A percentile compares a stretch with the other conserved stretches of the same genome.
These are phyloP conservation scores for Euphrasia confusa DNA, from an alignment of 257 asterid genomes.

Conservation along the genomic window DNA sequence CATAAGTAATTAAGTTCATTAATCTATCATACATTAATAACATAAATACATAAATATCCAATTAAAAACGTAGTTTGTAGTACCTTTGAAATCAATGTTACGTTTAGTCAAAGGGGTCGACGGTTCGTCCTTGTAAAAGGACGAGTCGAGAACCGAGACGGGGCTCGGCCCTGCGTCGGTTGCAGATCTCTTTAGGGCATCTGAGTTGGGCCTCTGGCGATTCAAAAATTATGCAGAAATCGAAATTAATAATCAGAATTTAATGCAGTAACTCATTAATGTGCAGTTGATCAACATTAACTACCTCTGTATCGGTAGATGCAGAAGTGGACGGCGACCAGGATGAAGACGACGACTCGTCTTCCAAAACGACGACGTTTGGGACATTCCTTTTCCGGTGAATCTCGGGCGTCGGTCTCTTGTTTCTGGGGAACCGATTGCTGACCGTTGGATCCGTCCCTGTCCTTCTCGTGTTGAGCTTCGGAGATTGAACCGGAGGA, in stretches of 20 bases:
- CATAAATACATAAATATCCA: too few relatives aligned
- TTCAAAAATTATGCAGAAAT: background rate
- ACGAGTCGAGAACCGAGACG: conserved; percentile 82
- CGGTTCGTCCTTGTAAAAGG: conserved; percentile 69
- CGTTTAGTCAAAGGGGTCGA: conserved; percentile 71
- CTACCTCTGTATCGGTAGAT: conserved; percentile 67
- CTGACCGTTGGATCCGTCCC: conserved; percentile 35
- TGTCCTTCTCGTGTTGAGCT: conserved; percentile 34
- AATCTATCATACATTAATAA: too few relatives aligned
- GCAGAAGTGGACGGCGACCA: conserved; percentile 53
- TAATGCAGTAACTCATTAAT: background rate
- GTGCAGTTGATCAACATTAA: background rate
- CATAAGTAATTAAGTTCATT: too few relatives aligned
- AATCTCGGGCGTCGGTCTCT: conserved; percentile 34
- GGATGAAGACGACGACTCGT: conserved; percentile 56
- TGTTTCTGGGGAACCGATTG: conserved; percentile 40
- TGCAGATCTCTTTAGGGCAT: conserved; percentile 69
- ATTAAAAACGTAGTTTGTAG: conserved; percentile 11
- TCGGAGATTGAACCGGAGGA: conserved; percentile 23
- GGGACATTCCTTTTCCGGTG: conserved; percentile 39
- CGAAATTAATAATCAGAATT: too few relatives aligned
- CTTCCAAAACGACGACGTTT: conserved; percentile 38
- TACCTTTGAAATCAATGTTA: conserved; percentile 73
- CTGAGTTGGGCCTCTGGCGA: conserved; percentile 50
- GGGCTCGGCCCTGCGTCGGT: conserved; percentile 76